Conservation (phyloP, 805 yeast species). For the Lipomyces yamadae region DNA sequence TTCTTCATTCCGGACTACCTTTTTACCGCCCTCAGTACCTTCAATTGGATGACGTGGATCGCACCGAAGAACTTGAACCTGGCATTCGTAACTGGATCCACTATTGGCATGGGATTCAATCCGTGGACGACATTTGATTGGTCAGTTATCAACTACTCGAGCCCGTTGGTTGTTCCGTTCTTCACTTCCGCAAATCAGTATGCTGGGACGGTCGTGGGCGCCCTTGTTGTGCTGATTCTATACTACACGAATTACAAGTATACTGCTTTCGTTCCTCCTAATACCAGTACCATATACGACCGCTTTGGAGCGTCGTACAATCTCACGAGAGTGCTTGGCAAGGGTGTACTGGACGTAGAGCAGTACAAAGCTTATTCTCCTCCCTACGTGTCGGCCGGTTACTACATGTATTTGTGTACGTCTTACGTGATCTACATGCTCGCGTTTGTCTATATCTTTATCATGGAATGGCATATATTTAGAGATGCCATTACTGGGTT, state of each 20-base stretch:
- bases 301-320: slow-evolving; percentile 48
- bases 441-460: slow-evolving; percentile 55
- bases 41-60: slow-evolving; percentile 69
- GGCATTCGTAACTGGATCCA: slow-evolving; percentile 69
- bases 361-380: slow-evolving; percentile 66
- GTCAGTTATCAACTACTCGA: slow-evolving; percentile 53
- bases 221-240: slow-evolving; percentile 57
- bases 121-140: slow-evolving; percentile 73
- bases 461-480: slow-evolving; percentile 46
- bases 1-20: slow-evolving; percentile 67
- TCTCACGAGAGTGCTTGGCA: slow-evolving; percentile 52
- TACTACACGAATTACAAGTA: slow-evolving; percentile 57
- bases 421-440: slow-evolving; percentile 58
- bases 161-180: slow-evolving; percentile 47
- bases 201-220: slow-evolving; percentile 53
- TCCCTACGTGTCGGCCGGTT: slow-evolving; percentile 58
- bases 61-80: slow-evolving; percentile 59
- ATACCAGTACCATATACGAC: slow-evolving; percentile 52
- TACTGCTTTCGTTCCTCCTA: slow-evolving; percentile 50
- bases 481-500: slow-evolving; percentile 22
- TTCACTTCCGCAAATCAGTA: slow-evolving; percentile 51
- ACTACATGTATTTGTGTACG: slow-evolving; percentile 58
- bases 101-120: slow-evolving; percentile 64
- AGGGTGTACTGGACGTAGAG: slow-evolving; percentile 51
- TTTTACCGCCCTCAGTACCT: slow-evolving; percentile 62